Evolutionary conservation across 2,329 filamentous ascomycete genomes (phyloP).

Genomic region (Ceratocystis lukuohia): DNA sequence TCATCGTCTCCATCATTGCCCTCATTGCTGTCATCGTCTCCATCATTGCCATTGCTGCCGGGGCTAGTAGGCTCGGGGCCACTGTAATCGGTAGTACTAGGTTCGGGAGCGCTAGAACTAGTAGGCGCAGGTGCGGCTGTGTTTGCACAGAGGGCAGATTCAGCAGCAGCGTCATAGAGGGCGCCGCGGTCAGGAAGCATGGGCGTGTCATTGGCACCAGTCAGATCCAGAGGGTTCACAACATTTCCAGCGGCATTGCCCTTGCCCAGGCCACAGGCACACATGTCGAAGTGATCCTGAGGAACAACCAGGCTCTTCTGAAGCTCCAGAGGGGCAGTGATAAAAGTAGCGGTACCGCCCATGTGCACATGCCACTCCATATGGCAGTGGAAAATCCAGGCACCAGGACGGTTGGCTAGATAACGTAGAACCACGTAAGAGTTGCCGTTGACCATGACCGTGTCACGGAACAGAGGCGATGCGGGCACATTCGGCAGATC

Average conservation of each 20-base stretch:
- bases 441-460: slow-evolving; percentile 33
- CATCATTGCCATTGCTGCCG: not conserved
- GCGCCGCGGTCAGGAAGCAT: slow-evolving; percentile 16
- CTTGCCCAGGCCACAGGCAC: slow-evolving; percentile 28
- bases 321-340: slow-evolving; percentile 30
- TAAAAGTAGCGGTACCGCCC: slow-evolving; percentile 33
- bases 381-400: slow-evolving; percentile 39
- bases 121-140: not conserved
- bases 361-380: slow-evolving; percentile 43
- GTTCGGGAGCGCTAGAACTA: not conserved
- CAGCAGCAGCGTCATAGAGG: slow-evolving; percentile 9
- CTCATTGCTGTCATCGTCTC: too few species aligned
- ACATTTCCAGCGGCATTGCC: slow-evolving; percentile 51
- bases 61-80: not conserved
- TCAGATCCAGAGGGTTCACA: slow-evolving; percentile 36
- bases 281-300: slow-evolving; percentile 31
- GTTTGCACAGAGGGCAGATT: slow-evolving; percentile 4
- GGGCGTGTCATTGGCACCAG: slow-evolving; percentile 23
- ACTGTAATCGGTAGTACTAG: not conserved
- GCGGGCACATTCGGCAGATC: slow-evolving; percentile 24
- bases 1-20: not conserved
- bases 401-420: slow-evolving; percentile 33
- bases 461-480: slow-evolving; percentile 36
- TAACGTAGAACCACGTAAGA: slow-evolving; percentile 37
- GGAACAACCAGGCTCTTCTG: slow-evolving; percentile 37